Evolutionary conservation across 2,329 filamentous ascomycete genomes (phyloP).

Genomic region (Pestalotiopsis sp.): DNA sequence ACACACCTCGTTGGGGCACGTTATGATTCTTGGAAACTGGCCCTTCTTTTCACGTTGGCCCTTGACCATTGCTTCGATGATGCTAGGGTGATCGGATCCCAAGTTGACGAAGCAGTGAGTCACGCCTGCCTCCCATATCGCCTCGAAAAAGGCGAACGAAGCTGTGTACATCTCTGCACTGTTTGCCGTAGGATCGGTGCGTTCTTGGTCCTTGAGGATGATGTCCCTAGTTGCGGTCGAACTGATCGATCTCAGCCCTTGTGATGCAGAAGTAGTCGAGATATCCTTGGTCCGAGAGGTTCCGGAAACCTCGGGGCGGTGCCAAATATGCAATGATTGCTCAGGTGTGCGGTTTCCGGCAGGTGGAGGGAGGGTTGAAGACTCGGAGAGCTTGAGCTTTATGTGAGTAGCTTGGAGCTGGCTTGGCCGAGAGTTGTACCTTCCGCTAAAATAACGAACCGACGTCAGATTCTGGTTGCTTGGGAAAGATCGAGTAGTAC

Average conservation of each 20-base stretch:
- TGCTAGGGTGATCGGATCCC: conserved; percentile 74
- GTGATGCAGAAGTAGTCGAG: neutral
- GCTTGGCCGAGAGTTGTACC: neutral
- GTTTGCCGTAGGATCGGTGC: conserved; percentile 15
- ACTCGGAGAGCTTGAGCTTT: neutral
- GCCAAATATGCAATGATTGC: neutral
- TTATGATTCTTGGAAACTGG: conserved; percentile 73
- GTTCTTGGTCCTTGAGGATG: neutral
- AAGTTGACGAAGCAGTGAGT: conserved; percentile 61
- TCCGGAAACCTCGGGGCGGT: neutral
- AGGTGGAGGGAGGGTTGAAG: neutral
- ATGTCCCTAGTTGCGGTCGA: neutral
- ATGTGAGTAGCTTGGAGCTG: neutral
- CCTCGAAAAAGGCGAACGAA: conserved; percentile 68
- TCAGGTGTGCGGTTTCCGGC: neutral
- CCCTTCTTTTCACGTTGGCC: conserved; percentile 68
- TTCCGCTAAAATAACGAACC: neutral
- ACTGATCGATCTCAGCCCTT: neutral
- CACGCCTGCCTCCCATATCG: conserved; percentile 38
- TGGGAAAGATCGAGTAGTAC: neutral
- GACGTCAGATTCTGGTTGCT: neutral
- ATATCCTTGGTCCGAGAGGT: neutral
- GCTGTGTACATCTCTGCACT: conserved; percentile 58
- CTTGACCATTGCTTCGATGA: conserved; percentile 80
- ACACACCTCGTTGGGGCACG: conserved; percentile 75